Percentiles rank a stretch among this genome's conserved stretches.
phyloP scores from a whole-genome alignment of 352 stramenopile genomes.

The Globisporangium carolinianum region DNA sequence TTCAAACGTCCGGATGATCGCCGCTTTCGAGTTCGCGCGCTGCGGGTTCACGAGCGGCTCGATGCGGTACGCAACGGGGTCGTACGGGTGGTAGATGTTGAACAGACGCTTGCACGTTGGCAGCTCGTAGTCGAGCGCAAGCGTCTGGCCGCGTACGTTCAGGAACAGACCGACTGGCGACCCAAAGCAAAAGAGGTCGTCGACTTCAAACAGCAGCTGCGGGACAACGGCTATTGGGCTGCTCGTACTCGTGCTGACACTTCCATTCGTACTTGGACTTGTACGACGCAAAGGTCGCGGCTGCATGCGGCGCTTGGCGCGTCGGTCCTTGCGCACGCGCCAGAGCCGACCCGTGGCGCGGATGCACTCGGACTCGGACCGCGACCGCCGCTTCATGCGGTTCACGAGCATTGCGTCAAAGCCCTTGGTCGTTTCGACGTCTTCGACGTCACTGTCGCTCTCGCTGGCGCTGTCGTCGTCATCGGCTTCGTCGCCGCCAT shows the following conservation, averaged over 20 bases:
- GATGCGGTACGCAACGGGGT: conserved; percentile 94
- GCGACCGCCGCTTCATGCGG: conserved; percentile 28
- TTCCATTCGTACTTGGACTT: not conserved
- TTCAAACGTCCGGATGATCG: conserved; percentile 82
- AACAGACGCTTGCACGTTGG: conserved; percentile 82
- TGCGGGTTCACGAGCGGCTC: conserved; percentile 88
- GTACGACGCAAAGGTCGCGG: too few species aligned
- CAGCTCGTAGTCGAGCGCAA: conserved; percentile 62
- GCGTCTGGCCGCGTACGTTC: conserved; percentile 84
- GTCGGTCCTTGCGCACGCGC: too few species aligned
- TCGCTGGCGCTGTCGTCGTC: conserved; percentile 24
- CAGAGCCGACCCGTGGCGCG: not conserved
- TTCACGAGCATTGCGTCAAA: conserved; percentile 26
- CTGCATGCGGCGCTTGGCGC: too few species aligned
- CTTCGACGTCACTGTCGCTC: conserved; percentile 28
- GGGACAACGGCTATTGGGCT: conserved; percentile 27
- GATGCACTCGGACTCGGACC: conserved; percentile 30
- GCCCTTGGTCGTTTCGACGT: conserved; percentile 22
- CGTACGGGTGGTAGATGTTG: conserved; percentile 95
- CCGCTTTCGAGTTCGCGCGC: conserved; percentile 70
- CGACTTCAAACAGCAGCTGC: conserved; percentile 68
- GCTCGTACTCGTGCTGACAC: not conserved
- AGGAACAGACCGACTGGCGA: conserved; percentile 90
- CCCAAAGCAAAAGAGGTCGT: conserved; percentile 87
- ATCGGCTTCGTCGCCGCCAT: conserved; percentile 9